phyloP scores from a whole-genome alignment of 768 basidiomycete genomes.

The Tubosaeta brunneosetosa region DNA sequence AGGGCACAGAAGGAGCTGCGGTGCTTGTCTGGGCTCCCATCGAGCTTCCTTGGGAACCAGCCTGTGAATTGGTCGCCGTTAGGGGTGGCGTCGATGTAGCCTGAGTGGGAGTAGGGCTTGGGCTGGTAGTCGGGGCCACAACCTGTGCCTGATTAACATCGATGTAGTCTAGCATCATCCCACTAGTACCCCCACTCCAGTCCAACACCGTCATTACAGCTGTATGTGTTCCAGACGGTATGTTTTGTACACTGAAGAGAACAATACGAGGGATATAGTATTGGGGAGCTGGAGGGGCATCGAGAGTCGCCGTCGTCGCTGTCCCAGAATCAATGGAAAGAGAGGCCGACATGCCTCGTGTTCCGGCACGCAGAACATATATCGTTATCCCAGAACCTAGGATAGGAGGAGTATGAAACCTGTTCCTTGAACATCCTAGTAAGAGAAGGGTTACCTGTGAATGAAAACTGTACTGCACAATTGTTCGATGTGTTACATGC shows the following conservation, averaged over 20 bases:
- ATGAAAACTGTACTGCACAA: constrained; percentile 23
- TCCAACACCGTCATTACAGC: constrained; percentile 22
- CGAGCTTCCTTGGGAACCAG: neutral
- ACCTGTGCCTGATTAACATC: constrained; percentile 22
- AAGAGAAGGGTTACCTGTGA: constrained; percentile 12
- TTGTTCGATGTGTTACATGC: constrained; percentile 21
- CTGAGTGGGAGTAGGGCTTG: neutral
- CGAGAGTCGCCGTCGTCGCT: constrained; percentile 19
- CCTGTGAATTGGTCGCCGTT: neutral
- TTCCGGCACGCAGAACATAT: constrained; percentile 27
- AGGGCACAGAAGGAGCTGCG: neutral
- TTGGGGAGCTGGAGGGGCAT: constrained; percentile 18
- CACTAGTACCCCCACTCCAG: constrained; percentile 23
- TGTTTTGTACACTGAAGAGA: constrained; percentile 6
- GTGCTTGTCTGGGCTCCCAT: constrained; percentile 2
- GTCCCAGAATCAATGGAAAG: constrained; percentile 22
- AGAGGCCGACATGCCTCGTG: constrained; percentile 24
- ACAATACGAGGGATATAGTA: constrained; percentile 20
- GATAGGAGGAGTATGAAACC: neutral
- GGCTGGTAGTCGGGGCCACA: neutral
- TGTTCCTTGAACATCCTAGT: no score
- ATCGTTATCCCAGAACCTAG: constrained; percentile 27
- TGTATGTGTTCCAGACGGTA: constrained; percentile 21
- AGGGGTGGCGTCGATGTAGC: constrained; percentile 2
- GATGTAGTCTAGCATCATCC: constrained; percentile 28